These are phyloP conservation scores for Pseudevernia furfuracea DNA, from an alignment of 495 filamentous ascomycete species.

Conservation along the genomic window DNA sequence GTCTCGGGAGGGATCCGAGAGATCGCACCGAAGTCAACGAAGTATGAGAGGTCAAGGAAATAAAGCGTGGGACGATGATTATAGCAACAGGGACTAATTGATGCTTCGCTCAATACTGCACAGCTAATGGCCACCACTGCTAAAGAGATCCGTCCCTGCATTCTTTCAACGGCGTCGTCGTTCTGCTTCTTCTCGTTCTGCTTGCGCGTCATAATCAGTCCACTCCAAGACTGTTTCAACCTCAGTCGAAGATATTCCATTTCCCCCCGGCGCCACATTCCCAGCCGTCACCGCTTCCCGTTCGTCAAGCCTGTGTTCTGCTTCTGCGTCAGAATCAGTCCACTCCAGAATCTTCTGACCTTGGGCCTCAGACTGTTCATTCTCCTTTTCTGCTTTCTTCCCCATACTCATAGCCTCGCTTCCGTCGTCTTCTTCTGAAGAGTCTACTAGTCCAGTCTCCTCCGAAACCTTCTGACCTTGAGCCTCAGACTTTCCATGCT, in stretches of 20 bases:
- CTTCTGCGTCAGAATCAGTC: background rate
- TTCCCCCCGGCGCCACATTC: background rate
- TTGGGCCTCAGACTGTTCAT: background rate
- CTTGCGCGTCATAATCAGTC: background rate
- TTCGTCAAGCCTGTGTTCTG: background rate
- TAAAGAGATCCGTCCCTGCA: background rate
- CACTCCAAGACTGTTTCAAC: background rate
- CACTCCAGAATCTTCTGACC: background rate
- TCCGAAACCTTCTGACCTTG: too few relatives aligned
- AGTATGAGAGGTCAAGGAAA: background rate
- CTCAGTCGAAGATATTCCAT: background rate
- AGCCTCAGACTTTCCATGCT: background rate
- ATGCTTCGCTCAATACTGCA: background rate
- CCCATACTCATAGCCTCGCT: background rate
- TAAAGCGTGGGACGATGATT: background rate
- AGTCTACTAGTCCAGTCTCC: too few relatives aligned
- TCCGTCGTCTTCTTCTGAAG: background rate
- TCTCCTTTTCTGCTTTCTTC: background rate
- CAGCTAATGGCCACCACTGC: background rate
- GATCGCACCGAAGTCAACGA: background rate
- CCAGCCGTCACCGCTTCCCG: background rate
- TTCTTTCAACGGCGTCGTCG: background rate
- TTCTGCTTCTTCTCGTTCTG: background rate
- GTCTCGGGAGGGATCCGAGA: background rate
- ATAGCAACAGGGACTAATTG: background rate